Base-by-base conservation (phyloP, 2,329 filamentous ascomycete genomes). In the Thielaviopsis ethacetica region DNA sequence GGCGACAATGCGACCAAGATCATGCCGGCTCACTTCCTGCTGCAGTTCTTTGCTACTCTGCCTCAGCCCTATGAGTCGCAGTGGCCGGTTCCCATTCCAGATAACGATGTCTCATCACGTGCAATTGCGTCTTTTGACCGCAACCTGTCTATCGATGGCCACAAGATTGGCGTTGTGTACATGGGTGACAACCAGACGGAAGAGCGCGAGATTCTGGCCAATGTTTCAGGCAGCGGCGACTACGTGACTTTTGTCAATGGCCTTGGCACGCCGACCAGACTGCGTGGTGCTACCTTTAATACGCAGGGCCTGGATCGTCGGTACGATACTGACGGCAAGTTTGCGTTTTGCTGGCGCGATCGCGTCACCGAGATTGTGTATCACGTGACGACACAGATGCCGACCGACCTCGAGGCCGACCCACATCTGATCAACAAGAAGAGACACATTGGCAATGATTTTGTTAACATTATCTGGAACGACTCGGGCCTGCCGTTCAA, bases 381-480 rank as follows among this genome's bases (percentile, higher is more conserved):
- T 71, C 93, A 97, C 68, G 85, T 97, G 58, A 89, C 88, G 5
- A 98, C 91, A 3, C 90, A 97, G 77, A 98, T 98, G 93, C 93
- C 93, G 1, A 95, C 89, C 10, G 81, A 94, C 67, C 74, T 85
- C 15, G 82, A 89, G 58, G 78, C 81, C 30, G 90, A 95, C 65
- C 81, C 85, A 10, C 78, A 82, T 62, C 89, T 85, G 67, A 83
- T 85, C 62, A 79, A 82, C 69, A 98, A 98, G 75, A 98, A 98
- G 71, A 80, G 84, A 2, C 94, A 97, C 67, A 93, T 97, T 62
- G 93, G 93, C 60, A 98, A 98, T 67, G 93, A 97, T 70, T 95
- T 88, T 69, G 93, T 98, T 68, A 97, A 95, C 68, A 95, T 98
- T 65, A 85, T 98, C 60, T 98, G 94, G 77, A 98, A 98, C 69